Evolutionary conservation across 2,329 filamentous ascomycete genomes (phyloP).

Genomic region (Ilyonectria destructans): DNA sequence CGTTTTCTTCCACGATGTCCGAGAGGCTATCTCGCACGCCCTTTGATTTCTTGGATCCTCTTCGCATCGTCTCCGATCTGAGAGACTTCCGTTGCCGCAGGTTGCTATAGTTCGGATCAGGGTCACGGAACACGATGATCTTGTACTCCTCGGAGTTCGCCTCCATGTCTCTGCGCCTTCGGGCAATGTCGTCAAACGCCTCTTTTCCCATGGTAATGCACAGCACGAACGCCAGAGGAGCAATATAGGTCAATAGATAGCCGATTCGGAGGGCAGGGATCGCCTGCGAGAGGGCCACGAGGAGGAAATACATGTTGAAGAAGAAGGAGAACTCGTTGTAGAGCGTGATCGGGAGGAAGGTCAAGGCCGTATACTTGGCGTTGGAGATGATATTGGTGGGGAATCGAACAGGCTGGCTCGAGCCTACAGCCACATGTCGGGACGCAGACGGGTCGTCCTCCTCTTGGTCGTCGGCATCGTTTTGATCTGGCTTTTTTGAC

Average conservation of each 20-base stretch:
- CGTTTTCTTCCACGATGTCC: constrained; percentile 80
- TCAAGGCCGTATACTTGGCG: constrained; percentile 96
- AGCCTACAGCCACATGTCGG: constrained; percentile 83
- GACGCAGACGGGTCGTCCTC: constrained; percentile 79
- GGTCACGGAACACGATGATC: constrained; percentile 80
- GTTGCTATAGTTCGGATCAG: constrained; percentile 57
- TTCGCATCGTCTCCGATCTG: constrained; percentile 60
- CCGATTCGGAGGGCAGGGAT: constrained; percentile 93
- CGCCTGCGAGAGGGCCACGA: constrained; percentile 94
- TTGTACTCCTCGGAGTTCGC: constrained; percentile 94
- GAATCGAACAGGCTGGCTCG: constrained; percentile 81
- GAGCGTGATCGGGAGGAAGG: constrained; percentile 92
- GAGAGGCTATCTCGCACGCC: constrained; percentile 62
- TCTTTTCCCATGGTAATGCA: constrained; percentile 96
- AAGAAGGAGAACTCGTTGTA: constrained; percentile 99
- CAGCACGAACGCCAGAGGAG: constrained; percentile 92
- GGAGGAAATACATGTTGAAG: constrained; percentile 99
- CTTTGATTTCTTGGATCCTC: constrained; percentile 52
- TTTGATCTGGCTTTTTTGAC: constrained; percentile 52
- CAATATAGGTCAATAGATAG: constrained; percentile 95
- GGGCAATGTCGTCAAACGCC: constrained; percentile 91
- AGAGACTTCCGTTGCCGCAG: constrained; percentile 58
- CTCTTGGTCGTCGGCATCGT: constrained; percentile 65
- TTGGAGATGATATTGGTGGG: constrained; percentile 95
- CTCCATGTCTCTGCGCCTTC: constrained; percentile 89